A percentile compares a stretch with the other conserved stretches of the same genome.
These are phyloP conservation scores for Pouteria glomerata DNA, from an alignment of 148 eudicot genomes.

Conservation along the genomic window DNA sequence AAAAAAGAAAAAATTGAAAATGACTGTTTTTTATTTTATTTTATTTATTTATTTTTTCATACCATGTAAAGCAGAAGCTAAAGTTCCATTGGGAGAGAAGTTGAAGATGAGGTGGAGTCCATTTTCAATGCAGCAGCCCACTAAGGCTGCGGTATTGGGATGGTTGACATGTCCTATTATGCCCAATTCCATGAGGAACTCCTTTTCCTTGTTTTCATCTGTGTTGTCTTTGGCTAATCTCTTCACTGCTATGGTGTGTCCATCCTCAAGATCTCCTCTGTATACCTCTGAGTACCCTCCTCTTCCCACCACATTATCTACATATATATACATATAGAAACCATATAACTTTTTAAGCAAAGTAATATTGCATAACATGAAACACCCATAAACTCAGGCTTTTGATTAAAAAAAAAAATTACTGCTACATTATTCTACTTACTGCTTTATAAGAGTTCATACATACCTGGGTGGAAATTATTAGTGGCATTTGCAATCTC, in stretches of 20 bases:
- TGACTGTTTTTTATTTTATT: not conserved
- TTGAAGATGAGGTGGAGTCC: slow-evolving; percentile 71
- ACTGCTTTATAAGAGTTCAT: not conserved
- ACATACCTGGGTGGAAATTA: slow-evolving; percentile 59
- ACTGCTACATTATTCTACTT: too few species aligned
- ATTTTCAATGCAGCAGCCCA: slow-evolving; percentile 72
- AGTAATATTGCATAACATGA: too few species aligned
- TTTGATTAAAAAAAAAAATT: too few species aligned
- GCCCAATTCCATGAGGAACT: slow-evolving; percentile 77
- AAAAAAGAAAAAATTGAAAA: not conserved
- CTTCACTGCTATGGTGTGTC: slow-evolving; percentile 65
- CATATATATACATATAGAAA: too few species aligned
- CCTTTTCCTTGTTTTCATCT: slow-evolving; percentile 63
- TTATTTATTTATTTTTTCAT: too few species aligned
- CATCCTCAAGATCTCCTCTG: slow-evolving; percentile 54
- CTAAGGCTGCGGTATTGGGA: slow-evolving; percentile 66
- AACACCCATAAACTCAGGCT: too few species aligned
- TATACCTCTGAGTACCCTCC: slow-evolving; percentile 96
- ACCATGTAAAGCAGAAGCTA: slow-evolving; percentile 74
- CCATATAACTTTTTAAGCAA: too few species aligned
- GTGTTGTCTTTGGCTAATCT: slow-evolving; percentile 45
- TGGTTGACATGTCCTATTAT: slow-evolving; percentile 75
- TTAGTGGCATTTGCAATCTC: slow-evolving; percentile 73
- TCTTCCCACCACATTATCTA: slow-evolving; percentile 80
- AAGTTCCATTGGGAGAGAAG: slow-evolving; percentile 70